These are phyloP conservation scores for Trichoderma afroharzianum DNA, from an alignment of 2,329 filamentous ascomycete species.

Conservation along the genomic window DNA sequence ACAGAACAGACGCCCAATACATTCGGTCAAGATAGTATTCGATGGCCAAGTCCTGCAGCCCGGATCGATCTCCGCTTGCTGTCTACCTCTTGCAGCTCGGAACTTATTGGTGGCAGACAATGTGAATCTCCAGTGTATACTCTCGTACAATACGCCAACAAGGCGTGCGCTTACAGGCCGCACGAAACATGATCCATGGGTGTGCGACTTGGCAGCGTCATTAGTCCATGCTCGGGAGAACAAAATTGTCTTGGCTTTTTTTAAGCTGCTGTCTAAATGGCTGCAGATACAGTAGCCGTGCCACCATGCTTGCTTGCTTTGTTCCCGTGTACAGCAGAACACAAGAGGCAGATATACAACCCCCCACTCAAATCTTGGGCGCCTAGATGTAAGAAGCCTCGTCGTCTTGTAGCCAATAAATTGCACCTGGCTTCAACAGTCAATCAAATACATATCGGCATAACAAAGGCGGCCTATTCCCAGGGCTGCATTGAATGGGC, in stretches of 20 bases:
- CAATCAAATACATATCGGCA: not conserved
- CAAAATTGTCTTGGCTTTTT: not conserved
- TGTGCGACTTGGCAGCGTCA: not conserved
- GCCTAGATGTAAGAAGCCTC: not conserved
- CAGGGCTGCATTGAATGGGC: not conserved
- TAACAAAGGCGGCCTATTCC: not conserved
- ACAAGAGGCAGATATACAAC: not conserved
- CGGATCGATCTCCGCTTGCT: not conserved
- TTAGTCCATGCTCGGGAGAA: not conserved
- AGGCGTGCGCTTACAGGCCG: not conserved
- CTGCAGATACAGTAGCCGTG: not conserved
- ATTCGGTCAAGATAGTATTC: not conserved
- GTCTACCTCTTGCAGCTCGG: too few relatives aligned
- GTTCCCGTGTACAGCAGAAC: not conserved
- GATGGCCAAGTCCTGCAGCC: not conserved
- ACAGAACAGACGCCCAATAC: not conserved
- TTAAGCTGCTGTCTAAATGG: not conserved
- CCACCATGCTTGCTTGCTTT: not conserved
- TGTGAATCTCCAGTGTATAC: not conserved
- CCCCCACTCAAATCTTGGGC: not conserved
- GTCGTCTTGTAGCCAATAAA: slow-evolving; percentile 5
- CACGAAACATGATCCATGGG: not conserved
- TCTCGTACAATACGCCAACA: not conserved
- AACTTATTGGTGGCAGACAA: too few relatives aligned
- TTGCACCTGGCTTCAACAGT: not conserved